These are phyloP conservation scores for Arachis monticola DNA, from an alignment of 331 rosid species.

Conservation along the genomic window DNA sequence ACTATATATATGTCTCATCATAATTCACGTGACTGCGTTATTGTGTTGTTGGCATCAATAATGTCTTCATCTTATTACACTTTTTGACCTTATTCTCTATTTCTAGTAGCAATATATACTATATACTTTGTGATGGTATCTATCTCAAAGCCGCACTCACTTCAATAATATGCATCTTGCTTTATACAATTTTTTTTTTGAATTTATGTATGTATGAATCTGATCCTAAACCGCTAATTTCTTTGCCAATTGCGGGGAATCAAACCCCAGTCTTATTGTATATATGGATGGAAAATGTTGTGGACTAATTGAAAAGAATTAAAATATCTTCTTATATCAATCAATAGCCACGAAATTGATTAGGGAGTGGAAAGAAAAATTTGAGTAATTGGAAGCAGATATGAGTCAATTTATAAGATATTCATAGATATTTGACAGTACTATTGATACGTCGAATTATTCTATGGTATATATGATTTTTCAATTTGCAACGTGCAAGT, in stretches of 20 bases:
- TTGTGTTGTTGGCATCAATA: conserved; percentile 32
- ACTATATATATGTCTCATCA: not conserved
- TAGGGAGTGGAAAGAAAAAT: not conserved
- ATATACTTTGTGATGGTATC: too few relatives aligned
- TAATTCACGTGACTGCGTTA: conserved; percentile 14
- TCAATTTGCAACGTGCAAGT: not conserved
- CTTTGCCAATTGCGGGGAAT: not conserved
- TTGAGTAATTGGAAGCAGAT: not conserved
- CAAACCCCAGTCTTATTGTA: not conserved
- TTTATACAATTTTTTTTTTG: too few relatives aligned
- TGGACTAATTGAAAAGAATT: not conserved
- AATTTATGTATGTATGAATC: not conserved
- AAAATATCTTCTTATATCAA: not conserved
- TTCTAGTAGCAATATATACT: too few relatives aligned
- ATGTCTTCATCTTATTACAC: conserved; percentile 18
- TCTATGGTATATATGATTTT: too few relatives aligned
- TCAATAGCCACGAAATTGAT: conserved; percentile 2
- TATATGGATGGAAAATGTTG: not conserved
- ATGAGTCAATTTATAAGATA: not conserved
- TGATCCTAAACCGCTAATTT: not conserved
- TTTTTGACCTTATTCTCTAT: conserved; percentile 17
- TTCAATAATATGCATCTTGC: not conserved
- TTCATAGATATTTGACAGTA: too few relatives aligned
- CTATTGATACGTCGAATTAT: not conserved
- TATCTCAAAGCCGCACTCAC: not conserved